Evolutionary conservation across 2,329 filamentous ascomycete genomes (phyloP), one percentile per base, ranked within the genome.

Genomic region (Thermothelomyces thermophilus): DNA sequence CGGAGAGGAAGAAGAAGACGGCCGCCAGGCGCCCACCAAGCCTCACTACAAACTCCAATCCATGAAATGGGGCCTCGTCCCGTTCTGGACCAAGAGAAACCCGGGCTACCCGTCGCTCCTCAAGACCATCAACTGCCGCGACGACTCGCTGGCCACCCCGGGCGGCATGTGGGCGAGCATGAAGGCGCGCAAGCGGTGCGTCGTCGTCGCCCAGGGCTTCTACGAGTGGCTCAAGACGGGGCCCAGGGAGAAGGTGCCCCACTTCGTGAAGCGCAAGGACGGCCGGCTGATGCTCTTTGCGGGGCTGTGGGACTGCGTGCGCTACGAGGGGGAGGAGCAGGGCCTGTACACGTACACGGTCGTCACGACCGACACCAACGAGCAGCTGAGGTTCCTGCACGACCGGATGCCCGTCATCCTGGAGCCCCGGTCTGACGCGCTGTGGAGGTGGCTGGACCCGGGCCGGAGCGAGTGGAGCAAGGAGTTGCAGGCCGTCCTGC

Each of bases 31-130:
- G n/a, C n/a, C n/a, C n/a, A n/a, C n/a, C n/a, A n/a, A n/a, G n/a
- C 60, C 24, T 64, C 81, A 70, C 58, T 95, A 94, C 71, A 91
- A 87, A 66, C 72, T 98, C 8, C 90, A 96, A 65, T 76, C 83
- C 2, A 97, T 97, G 87, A 91, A 89, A 76, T 98, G 93, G 93
- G 93, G 91, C 0, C 76, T 98, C 6, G 75, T 97, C 13, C 91
- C 93, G 0, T 95, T 85, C 67, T 97, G 91, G 91, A 94, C 87
- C 3, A 95, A 91, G 70, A 77, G 84, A 11, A 83, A 83, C 46
- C 87, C 89, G 0, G 82, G 89, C 62, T 91, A 93, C 61, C 75
- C 79, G 22, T 82, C 82, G 1, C 75, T 89, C 66, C 76, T 95
- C 74, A 88, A 86, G 63, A 95, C 90, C 0, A 97, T 97, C 67